Percentiles rank a stretch among this genome's conserved stretches.
These are phyloP conservation scores for Hypoxylon lienhwacheense DNA, from an alignment of 495 filamentous ascomycete genomes.

Conservation along the genomic window DNA sequence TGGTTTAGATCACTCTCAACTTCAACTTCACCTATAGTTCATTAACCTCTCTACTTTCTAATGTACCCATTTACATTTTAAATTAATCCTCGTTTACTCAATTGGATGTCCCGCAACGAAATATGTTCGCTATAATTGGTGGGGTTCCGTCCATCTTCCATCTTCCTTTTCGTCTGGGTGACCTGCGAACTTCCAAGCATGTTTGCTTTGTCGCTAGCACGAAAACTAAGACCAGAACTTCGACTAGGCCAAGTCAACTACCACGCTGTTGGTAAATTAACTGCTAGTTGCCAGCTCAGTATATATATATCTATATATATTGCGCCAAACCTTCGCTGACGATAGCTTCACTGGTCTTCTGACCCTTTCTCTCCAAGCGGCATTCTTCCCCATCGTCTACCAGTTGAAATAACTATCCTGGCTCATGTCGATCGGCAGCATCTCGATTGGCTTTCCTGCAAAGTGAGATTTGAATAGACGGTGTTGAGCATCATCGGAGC, in stretches of 20 bases:
- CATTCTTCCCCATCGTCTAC: too few relatives aligned
- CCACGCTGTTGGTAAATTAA: constrained; percentile 29
- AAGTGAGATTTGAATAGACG: constrained; percentile 24
- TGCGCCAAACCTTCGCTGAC: constrained; percentile 10
- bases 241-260: constrained; percentile 17
- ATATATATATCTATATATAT: background rate
- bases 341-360: constrained; percentile 33
- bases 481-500: constrained; percentile 33
- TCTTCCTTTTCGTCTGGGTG: constrained; percentile 1
- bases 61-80: too few relatives aligned
- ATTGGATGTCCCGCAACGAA: constrained; percentile 1
- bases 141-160: constrained; percentile 14
- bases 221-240: constrained; percentile 15
- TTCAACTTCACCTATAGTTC: constrained; percentile 4
- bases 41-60: too few relatives aligned
- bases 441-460: constrained; percentile 22
- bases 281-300: constrained; percentile 12
- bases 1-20: constrained; percentile 6
- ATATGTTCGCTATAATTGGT: background rate
- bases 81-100: too few relatives aligned
- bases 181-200: constrained; percentile 24
- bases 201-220: constrained; percentile 26
- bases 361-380: too few relatives aligned
- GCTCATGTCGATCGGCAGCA: constrained; percentile 10
- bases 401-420: constrained; percentile 12